Base-by-base conservation (phyloP, 2,329 filamentous ascomycete genomes). In the Penicillium sp. region DNA sequence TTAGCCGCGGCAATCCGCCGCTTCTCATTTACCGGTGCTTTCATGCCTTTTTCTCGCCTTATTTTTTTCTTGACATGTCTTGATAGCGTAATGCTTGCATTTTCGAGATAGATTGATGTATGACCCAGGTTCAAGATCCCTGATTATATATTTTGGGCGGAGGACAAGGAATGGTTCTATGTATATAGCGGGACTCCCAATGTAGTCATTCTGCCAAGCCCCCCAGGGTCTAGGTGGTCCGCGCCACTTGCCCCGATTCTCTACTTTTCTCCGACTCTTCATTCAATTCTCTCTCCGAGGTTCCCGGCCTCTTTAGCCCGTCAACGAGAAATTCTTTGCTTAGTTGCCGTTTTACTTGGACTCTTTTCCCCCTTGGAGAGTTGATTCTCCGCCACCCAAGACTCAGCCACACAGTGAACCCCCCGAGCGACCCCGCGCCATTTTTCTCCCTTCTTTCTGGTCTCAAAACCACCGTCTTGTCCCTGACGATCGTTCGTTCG, bases 1-100 rank as follows among this genome's bases (percentile, higher is more conserved):
- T 98, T 65, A 67, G 41, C 12, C 39, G 14, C 27, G 33, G 10
- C 27, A 14, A 29, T 32, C 28, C n/a, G 10, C 32, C 7, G 22
- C 28, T 25, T 13, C 25, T 11, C 25, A n/a, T 11, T 13, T 11
- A 5, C 25, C 12, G 25, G 25, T n/a, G 25, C 25, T 11, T 13
- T 27, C 6, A 9, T 35, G 26, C 28, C 26, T 27, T 35, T n/a
- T n/a, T n/a, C n/a, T n/a, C n/a, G n/a, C n/a, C n/a, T n/a, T n/a
- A n/a, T n/a, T n/a, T n/a, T n/a, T n/a, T n/a, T 39, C 15, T 31
- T 32, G 29, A n/a, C 32, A 9, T 35, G 25, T 35, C 4, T 44
- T 36, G 32, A 41, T 41, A 41, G 35, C 12, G 25, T 41, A 17
- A 23, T 22, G 18, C 18, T 22, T 22, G 18, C 18, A 22, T 22